phyloP scores from a whole-genome alignment of 2,329 filamentous ascomycete species.

The Apiospora sp. region DNA sequence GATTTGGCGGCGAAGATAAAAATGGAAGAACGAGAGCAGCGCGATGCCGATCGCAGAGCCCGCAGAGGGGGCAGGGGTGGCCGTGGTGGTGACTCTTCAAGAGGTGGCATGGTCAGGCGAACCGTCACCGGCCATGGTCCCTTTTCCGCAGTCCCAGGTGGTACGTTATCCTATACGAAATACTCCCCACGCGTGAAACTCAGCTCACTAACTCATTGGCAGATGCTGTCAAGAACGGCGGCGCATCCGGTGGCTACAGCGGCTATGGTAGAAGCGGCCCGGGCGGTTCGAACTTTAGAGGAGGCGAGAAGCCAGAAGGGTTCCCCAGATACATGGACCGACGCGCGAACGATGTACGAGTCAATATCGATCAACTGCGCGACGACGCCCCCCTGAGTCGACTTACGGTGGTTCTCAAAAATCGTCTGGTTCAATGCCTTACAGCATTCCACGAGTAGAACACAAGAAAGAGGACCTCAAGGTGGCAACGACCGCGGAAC shows the following conservation, averaged over 20 bases:
- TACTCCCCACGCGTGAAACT: neutral
- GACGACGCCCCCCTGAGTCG: conserved; percentile 50
- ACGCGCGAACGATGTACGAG: conserved; percentile 54
- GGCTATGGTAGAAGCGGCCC: conserved; percentile 31
- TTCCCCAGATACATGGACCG: conserved; percentile 50
- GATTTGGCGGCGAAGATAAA: conserved; percentile 42
- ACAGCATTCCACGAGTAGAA: conserved; percentile 63
- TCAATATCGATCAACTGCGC: conserved; percentile 65
- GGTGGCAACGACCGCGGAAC: conserved; percentile 64
- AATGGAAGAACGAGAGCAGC: conserved; percentile 42
- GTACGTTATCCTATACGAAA: conserved; percentile 31
- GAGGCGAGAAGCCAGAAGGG: conserved; percentile 45
- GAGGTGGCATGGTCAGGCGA: conserved; percentile 39
- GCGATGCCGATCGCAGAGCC: conserved; percentile 45
- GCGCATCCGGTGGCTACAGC: conserved; percentile 30
- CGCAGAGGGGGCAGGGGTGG: conserved; percentile 47
- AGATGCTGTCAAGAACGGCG: conserved; percentile 39
- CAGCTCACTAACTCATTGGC: conserved; percentile 27
- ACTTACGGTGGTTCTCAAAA: conserved; percentile 38
- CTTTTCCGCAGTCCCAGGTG: conserved; percentile 42
- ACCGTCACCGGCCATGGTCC: conserved; percentile 45
- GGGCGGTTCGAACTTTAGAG: conserved; percentile 32
- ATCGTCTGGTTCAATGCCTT: conserved; percentile 52
- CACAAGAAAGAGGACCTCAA: conserved; percentile 62
- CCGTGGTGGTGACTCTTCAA: conserved; percentile 40